Base-by-base conservation (phyloP, 805 yeast genomes). In the Candida boleticola region DNA sequence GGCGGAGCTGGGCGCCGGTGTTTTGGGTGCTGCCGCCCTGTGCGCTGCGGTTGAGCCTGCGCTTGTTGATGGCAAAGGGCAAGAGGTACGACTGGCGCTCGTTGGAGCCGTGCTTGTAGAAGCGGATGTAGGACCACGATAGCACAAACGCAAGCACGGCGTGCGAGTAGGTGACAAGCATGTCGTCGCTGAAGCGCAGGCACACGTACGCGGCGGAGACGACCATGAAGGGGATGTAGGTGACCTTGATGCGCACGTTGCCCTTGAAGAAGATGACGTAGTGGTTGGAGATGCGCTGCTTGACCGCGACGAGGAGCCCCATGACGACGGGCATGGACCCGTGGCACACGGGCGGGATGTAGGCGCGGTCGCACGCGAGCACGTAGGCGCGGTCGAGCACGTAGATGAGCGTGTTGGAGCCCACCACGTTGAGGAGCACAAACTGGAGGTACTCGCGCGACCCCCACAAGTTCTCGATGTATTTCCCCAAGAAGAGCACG, bases 401-500 rank as follows among this genome's bases (percentile, higher is more conserved):
- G 43, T 67, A 68, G 0, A 72, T 53, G 4, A 58, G 25, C 1
- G 60, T 7, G 46, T 74, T 76, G 5, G 77, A 61, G 1, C 61
- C 41, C 1, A 68, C 35, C 0, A 69, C 57, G 36, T 60, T 61
- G 3, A 73, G 55, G 5, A 70, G 35, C 5, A 76, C 55, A 54
- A 79, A 83, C 48, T 67, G 68, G 11, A 73, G 51, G 46, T 79
- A 63, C 49, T 80, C 85, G 34, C 55, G 63, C 22, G 77, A 53
- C 3, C 83, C 79, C 89, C 90, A 84, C 30, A 76, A 71, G 46
- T 73, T 72, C 53, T 84, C 90, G 49, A 83, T 72, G 62, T 80
- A 84, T 39, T 76, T 68, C 3, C 87, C 88, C 27, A 84, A 72
- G 50, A 74, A 77, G 40, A 70, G 61, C 10, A 77, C 50, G 13